Conservation (phyloP, 805 yeast species). For the Candida odintsovae region DNA sequence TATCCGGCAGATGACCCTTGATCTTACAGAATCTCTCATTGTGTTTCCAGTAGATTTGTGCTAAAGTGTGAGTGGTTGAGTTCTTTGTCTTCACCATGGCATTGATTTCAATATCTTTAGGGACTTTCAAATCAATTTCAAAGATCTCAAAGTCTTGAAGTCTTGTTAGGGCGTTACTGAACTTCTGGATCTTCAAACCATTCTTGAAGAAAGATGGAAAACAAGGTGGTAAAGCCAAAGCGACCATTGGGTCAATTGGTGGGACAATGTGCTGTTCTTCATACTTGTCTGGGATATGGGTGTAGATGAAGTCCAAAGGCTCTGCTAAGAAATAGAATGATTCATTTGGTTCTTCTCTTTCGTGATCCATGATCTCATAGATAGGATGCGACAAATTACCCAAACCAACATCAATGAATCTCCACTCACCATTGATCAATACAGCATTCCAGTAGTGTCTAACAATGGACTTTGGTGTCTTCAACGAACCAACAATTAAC, state of each 20-base stretch:
- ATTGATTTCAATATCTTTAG: slow-evolving; percentile 62
- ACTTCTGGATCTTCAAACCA: slow-evolving; percentile 55
- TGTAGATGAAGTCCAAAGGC: slow-evolving; percentile 70
- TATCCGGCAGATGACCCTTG: slow-evolving; percentile 75
- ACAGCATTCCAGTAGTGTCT: slow-evolving; percentile 92
- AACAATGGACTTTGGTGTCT: slow-evolving; percentile 64
- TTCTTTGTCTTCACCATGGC: slow-evolving; percentile 48
- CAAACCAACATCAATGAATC: slow-evolving; percentile 67
- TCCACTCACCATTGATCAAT: slow-evolving; percentile 67
- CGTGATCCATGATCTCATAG: slow-evolving; percentile 33
- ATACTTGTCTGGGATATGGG: slow-evolving; percentile 79
- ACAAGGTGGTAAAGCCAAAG: slow-evolving; percentile 78
- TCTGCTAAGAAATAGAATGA: slow-evolving; percentile 70
- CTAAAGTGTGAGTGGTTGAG: slow-evolving; percentile 45
- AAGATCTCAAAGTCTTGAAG: slow-evolving; percentile 70
- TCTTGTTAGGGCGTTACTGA: slow-evolving; percentile 70
- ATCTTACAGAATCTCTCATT: slow-evolving; percentile 63
- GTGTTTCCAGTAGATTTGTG: slow-evolving; percentile 75
- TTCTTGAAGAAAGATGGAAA: slow-evolving; percentile 73
- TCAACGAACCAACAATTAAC: slow-evolving; percentile 75
- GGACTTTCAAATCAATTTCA: slow-evolving; percentile 72
- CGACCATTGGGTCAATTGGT: slow-evolving; percentile 70
- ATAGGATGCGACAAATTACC: slow-evolving; percentile 56
- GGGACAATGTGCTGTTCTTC: slow-evolving; percentile 85
- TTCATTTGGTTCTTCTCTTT: slow-evolving; percentile 26